Percentiles rank a stretch among this genome's conserved stretches.
These are phyloP conservation scores for Pichia sp. DNA, from an alignment of 1,139 yeast genomes.

Conservation along the genomic window DNA sequence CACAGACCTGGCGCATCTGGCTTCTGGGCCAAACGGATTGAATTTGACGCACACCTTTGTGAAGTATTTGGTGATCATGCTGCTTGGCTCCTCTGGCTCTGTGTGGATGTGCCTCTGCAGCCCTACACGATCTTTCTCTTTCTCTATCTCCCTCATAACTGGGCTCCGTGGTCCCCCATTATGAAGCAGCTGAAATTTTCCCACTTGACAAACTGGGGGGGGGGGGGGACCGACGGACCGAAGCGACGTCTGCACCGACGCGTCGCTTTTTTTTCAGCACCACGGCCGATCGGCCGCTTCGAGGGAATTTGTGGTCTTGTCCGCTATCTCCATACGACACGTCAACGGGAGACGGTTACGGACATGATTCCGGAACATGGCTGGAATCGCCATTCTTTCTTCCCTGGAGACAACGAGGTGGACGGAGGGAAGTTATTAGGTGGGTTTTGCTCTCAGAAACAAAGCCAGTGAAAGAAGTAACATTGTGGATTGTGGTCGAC, in stretches of 20 bases:
- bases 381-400: neutral
- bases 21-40: conserved; percentile 72
- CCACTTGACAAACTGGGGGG: neutral
- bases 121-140: too few species aligned
- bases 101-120: neutral
- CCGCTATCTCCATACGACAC: neutral
- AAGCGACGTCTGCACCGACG: neutral
- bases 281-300: conserved; percentile 1
- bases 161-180: neutral
- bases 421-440: neutral
- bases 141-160: neutral
- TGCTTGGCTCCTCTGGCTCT: neutral
- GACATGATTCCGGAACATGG: neutral
- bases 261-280: neutral
- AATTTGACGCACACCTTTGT: conserved; percentile 72
- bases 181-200: neutral
- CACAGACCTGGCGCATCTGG: conserved; percentile 76
- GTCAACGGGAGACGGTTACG: neutral
- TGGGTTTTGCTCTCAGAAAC: neutral
- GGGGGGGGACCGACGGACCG: neutral
- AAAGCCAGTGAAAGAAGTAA: too few species aligned
- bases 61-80: conserved; percentile 83
- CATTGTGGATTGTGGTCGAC: neutral
- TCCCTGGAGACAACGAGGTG: neutral
- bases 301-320: neutral